These are phyloP conservation scores for Boletus insuetus DNA, from an alignment of 768 basidiomycete genomes.

Conservation along the genomic window DNA sequence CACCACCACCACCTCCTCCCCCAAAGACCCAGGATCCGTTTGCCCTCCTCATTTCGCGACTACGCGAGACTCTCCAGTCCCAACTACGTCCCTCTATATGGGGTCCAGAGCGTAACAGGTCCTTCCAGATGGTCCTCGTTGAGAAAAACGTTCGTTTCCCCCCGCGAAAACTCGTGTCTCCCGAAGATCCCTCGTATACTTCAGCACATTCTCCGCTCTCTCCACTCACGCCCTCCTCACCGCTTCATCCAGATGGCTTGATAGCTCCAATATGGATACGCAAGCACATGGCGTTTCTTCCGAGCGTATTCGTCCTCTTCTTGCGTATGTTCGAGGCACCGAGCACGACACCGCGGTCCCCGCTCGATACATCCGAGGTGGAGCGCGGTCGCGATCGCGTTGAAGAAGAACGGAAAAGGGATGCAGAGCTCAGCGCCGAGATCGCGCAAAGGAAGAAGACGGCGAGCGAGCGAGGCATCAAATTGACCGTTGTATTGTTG, in stretches of 20 bases:
- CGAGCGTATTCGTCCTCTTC: slow-evolving; percentile 92
- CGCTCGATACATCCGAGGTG: slow-evolving; percentile 51
- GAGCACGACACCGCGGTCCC: slow-evolving; percentile 43
- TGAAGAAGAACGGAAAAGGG: slow-evolving; percentile 67
- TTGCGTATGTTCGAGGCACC: slow-evolving; percentile 75
- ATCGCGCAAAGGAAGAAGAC: slow-evolving; percentile 76
- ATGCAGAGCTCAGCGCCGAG: slow-evolving; percentile 76
- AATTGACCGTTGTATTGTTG: slow-evolving; percentile 90
- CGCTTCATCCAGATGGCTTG: slow-evolving; percentile 90
- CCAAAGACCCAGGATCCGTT: slow-evolving; percentile 57
- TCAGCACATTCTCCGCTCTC: slow-evolving; percentile 88
- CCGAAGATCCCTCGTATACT: slow-evolving; percentile 56
- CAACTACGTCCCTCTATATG: slow-evolving; percentile 68
- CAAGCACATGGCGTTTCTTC: slow-evolving; percentile 89
- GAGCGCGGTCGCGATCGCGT: slow-evolving; percentile 57
- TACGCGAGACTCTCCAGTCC: slow-evolving; percentile 65
- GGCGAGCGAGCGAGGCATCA: slow-evolving; percentile 83
- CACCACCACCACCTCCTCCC: slow-evolving; percentile 20
- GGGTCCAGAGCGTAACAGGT: slow-evolving; percentile 66
- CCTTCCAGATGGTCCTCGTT: slow-evolving; percentile 83
- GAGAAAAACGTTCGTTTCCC: slow-evolving; percentile 85
- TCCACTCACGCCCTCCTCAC: slow-evolving; percentile 83
- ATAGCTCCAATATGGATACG: slow-evolving; percentile 98
- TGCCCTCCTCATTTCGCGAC: slow-evolving; percentile 49
- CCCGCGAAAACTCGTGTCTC: slow-evolving; percentile 68